Percentiles rank a stretch among this genome's conserved stretches.
Evolutionary conservation across 176 grass and related monocot species (phyloP).

Genomic region (Avena insularis): DNA sequence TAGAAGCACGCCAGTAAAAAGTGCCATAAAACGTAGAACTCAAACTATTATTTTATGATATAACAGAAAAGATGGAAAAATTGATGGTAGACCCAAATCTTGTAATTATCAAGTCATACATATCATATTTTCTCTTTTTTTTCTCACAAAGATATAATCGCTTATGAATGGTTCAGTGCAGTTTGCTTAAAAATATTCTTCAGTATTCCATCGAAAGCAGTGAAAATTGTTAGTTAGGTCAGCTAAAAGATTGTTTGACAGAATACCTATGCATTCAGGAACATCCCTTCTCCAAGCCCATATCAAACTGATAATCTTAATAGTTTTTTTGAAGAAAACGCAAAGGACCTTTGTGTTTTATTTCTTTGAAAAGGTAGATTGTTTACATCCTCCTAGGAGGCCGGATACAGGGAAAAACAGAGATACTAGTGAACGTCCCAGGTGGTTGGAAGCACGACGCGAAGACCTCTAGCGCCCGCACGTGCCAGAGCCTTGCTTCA

Average conservation of each 20-base stretch:
- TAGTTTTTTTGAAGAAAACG: not conserved
- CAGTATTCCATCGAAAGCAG: not conserved
- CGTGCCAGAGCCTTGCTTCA: no score
- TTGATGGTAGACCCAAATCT: not conserved
- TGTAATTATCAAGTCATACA: conserved; percentile 12
- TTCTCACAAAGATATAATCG: conserved; percentile 1
- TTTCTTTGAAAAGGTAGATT: no score
- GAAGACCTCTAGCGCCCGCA: no score
- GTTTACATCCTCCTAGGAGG: no score
- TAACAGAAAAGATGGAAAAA: not conserved
- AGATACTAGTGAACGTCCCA: no score
- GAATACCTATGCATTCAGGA: not conserved
- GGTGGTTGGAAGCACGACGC: no score
- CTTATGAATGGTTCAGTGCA: not conserved
- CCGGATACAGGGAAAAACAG: no score
- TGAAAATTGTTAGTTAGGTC: not conserved
- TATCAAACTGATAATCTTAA: conserved; percentile 11
- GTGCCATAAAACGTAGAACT: not conserved
- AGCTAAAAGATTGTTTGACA: conserved; percentile 1
- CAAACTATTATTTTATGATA: not conserved
- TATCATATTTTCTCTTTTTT: not conserved
- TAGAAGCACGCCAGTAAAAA: not conserved
- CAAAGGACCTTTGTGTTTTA: no score
- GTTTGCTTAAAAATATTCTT: not conserved
- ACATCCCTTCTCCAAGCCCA: conserved; percentile 16